A percentile compares a stretch with the other conserved stretches of the same genome.
Evolutionary conservation across 495 filamentous ascomycete species (phyloP).

Genomic region (Tuber melanosporum): DNA sequence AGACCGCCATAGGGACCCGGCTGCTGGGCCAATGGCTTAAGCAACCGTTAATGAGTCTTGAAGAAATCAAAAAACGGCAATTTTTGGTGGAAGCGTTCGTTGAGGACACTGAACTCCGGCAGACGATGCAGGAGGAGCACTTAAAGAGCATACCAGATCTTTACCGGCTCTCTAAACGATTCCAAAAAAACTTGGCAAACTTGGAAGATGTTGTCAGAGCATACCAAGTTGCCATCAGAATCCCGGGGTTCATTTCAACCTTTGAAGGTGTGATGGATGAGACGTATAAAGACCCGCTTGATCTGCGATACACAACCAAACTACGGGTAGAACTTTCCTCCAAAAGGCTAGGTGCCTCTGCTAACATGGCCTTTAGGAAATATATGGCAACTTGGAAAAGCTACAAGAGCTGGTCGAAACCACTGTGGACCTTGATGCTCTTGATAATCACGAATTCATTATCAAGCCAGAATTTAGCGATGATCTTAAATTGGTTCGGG

Average conservation of each 20-base stretch:
- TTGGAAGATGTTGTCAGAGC: slow-evolving; percentile 92
- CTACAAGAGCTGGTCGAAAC: slow-evolving; percentile 98
- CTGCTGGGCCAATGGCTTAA: slow-evolving; percentile 95
- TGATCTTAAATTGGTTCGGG: slow-evolving; percentile 74
- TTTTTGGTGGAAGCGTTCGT: slow-evolving; percentile 94
- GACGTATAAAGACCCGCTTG: slow-evolving; percentile 77
- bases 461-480: slow-evolving; percentile 99
- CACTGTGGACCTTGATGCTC: slow-evolving; percentile 88
- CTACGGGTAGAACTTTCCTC: slow-evolving; percentile 45
- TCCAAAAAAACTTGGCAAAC: slow-evolving; percentile 82
- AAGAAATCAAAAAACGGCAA: slow-evolving; percentile 84
- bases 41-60: slow-evolving; percentile 88
- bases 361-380: slow-evolving; percentile 45
- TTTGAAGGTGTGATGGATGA: slow-evolving; percentile 95
- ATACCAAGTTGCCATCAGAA: slow-evolving; percentile 86
- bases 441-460: slow-evolving; percentile 96
- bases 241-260: slow-evolving; percentile 83
- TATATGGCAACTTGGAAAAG: slow-evolving; percentile 72
- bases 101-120: slow-evolving; percentile 83
- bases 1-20: slow-evolving; percentile 86
- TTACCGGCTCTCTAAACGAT: slow-evolving; percentile 87
- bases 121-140: slow-evolving; percentile 98
- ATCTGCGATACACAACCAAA: slow-evolving; percentile 81
- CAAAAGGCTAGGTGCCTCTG: not conserved
- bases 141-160: slow-evolving; percentile 89